These are phyloP conservation scores for Tylopilus felleus DNA, from an alignment of 768 basidiomycete species.

Conservation along the genomic window DNA sequence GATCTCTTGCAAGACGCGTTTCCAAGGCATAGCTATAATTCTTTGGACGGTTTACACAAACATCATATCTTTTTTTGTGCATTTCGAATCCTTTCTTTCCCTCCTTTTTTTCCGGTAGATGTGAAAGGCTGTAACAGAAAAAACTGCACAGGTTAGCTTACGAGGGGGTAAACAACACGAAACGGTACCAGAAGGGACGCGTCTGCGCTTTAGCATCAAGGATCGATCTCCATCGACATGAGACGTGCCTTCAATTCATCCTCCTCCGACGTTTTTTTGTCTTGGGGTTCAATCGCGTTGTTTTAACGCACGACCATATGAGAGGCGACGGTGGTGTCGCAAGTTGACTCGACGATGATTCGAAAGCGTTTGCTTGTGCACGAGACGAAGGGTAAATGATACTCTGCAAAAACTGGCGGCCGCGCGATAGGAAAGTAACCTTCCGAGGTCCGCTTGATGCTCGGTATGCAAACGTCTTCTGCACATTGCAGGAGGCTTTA, in stretches of 20 bases:
- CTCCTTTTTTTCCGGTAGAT: too few species aligned
- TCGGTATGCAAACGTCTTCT: neutral
- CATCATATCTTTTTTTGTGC: too few species aligned
- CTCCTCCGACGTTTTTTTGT: constrained; percentile 2
- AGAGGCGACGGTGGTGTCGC: neutral
- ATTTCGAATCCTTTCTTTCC: too few species aligned
- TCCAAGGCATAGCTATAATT: too few species aligned
- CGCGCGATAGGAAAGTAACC: neutral
- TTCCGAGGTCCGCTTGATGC: neutral
- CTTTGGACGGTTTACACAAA: too few species aligned
- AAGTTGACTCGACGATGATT: neutral
- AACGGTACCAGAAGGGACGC: constrained; percentile 2
- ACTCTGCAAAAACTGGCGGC: neutral
- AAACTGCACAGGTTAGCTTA: neutral
- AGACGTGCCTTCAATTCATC: constrained; percentile 11
- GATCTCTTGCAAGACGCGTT: too few species aligned
- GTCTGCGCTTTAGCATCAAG: neutral
- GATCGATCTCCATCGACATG: constrained; percentile 11
- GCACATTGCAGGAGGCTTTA: neutral
- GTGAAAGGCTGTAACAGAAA: neutral
- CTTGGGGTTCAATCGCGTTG: constrained; percentile 13
- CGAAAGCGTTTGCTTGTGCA: neutral
- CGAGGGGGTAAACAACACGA: too few species aligned
- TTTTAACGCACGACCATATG: constrained; percentile 21
- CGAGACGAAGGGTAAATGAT: neutral